Conservation (phyloP, 495 filamentous ascomycete species). For the Trichoderma gamsii region DNA sequence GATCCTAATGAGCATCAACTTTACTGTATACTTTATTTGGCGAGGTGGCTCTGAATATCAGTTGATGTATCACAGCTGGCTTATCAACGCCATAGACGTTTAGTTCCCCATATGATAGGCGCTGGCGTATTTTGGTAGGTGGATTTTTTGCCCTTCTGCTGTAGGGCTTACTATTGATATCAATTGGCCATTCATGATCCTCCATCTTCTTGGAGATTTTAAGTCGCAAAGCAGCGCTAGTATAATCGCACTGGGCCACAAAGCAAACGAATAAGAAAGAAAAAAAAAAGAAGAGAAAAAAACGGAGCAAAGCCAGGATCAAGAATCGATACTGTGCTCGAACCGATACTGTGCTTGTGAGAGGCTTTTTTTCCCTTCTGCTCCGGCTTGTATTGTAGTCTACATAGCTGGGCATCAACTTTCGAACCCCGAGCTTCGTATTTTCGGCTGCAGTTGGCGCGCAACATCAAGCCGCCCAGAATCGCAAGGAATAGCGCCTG, state of each 20-base stretch:
- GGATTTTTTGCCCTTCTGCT: too few species aligned
- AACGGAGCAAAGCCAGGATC: neutral
- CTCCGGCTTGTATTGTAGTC: neutral
- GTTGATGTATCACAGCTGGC: too few species aligned
- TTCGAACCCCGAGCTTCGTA: neutral
- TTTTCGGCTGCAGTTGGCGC: neutral
- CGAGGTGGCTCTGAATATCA: too few species aligned
- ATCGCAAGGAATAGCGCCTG: neutral
- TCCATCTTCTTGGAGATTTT: neutral
- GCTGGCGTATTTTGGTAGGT: too few species aligned
- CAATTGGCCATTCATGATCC: neutral
- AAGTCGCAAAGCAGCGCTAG: conserved; percentile 1
- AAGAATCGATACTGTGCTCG: neutral
- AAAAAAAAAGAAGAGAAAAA: neutral
- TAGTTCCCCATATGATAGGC: too few species aligned
- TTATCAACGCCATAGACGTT: too few species aligned
- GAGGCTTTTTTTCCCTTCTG: neutral
- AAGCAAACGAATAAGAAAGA: neutral
- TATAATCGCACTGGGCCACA: neutral
- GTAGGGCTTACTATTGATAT: neutral
- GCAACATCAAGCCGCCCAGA: neutral
- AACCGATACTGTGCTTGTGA: neutral
- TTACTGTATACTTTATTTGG: too few species aligned
- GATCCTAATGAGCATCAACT: neutral
- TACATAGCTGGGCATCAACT: neutral